phyloP scores from a whole-genome alignment of 2,329 filamentous ascomycete genomes.

The Aspergillus tamarii region DNA sequence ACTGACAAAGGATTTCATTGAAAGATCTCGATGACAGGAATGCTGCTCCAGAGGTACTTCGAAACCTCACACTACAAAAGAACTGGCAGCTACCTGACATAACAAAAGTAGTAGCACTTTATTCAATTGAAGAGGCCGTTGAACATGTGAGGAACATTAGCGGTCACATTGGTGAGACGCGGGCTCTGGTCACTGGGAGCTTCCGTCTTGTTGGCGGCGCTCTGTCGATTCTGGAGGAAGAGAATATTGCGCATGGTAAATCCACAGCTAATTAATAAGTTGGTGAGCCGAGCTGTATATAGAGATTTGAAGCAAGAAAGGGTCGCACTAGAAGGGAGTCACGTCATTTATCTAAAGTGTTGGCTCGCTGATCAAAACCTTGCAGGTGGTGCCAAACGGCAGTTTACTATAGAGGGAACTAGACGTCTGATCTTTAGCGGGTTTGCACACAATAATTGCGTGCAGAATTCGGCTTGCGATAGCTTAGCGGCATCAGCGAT shows the following conservation, averaged over 20 bases:
- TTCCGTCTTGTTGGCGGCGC: conserved; percentile 31
- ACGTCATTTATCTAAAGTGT: not conserved
- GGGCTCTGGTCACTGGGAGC: conserved; percentile 31
- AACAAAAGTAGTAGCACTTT: conserved; percentile 25
- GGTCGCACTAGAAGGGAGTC: not conserved
- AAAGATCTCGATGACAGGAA: not conserved
- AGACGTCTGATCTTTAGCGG: too few relatives aligned
- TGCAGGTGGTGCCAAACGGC: too few relatives aligned
- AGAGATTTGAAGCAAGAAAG: not conserved
- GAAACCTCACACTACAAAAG: not conserved
- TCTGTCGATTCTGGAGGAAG: conserved; percentile 21
- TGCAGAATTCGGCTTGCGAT: too few relatives aligned
- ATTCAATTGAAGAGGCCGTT: conserved; percentile 35
- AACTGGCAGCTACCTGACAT: not conserved
- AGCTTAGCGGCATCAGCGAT: too few relatives aligned
- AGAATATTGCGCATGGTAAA: not conserved
- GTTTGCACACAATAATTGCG: too few relatives aligned
- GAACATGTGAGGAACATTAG: conserved; percentile 24
- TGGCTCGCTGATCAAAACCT: not conserved
- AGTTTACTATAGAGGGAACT: too few relatives aligned
- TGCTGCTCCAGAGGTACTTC: not conserved
- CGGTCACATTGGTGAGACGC: conserved; percentile 20
- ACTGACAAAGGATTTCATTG: not conserved
- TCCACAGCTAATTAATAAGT: not conserved
- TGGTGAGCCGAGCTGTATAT: not conserved